Conservation (phyloP, 1,284 basidiomycete species). For the Phlebopus sp. region DNA sequence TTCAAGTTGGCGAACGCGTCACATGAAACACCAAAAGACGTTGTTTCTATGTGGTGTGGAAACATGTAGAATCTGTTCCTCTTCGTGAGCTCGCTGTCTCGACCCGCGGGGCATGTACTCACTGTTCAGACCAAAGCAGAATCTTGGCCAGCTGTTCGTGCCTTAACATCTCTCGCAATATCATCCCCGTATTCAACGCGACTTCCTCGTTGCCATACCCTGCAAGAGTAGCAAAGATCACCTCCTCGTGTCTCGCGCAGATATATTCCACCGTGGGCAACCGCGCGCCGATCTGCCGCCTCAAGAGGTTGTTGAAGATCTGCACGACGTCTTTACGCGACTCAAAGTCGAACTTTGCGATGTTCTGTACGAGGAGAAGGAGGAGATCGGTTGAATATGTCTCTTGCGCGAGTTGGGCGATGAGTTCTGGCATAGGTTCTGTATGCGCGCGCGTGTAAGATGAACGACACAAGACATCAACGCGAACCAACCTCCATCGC, state of each 20-base stretch:
- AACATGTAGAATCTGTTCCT: slow-evolving; percentile 87
- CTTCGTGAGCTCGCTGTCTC: slow-evolving; percentile 7
- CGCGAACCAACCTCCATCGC: slow-evolving; percentile 80
- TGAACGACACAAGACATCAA: slow-evolving; percentile 9
- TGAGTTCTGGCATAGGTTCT: slow-evolving; percentile 83
- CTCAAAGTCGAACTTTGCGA: slow-evolving; percentile 93
- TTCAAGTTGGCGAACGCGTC: slow-evolving; percentile 98
- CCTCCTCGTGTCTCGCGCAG: slow-evolving; percentile 71
- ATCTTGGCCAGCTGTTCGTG: slow-evolving; percentile 92
- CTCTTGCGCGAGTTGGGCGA: slow-evolving; percentile 94
- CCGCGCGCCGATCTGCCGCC: slow-evolving; percentile 90
- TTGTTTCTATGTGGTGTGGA: slow-evolving; percentile 95
- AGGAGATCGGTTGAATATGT: slow-evolving; percentile 91
- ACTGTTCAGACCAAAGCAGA: slow-evolving; percentile 91
- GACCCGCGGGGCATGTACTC: slow-evolving; percentile 40
- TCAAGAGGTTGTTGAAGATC: slow-evolving; percentile 94
- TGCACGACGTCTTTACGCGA: slow-evolving; percentile 95
- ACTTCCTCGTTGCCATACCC: slow-evolving; percentile 95
- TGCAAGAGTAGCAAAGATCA: slow-evolving; percentile 85
- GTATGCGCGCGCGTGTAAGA: slow-evolving; percentile 8
- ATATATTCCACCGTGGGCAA: slow-evolving; percentile 97
- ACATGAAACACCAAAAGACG: slow-evolving; percentile 97
- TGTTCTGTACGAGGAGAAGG: slow-evolving; percentile 76
- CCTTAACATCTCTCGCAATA: slow-evolving; percentile 94
- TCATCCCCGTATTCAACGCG: slow-evolving; percentile 97